phyloP scores from a whole-genome alignment of 257 asterid species.

The Solanum sejunctum region DNA sequence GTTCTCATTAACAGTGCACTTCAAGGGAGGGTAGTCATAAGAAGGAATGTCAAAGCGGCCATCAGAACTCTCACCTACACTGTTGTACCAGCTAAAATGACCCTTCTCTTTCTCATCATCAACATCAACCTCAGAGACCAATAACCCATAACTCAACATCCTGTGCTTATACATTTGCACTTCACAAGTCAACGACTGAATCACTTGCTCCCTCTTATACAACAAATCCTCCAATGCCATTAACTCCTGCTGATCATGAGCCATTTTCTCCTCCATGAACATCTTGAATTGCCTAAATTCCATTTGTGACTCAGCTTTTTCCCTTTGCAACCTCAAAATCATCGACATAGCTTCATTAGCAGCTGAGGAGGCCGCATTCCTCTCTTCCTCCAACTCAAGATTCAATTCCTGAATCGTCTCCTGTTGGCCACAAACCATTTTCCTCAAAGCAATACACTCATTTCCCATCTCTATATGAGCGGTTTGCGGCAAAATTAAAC shows the following conservation, averaged over 20 bases:
- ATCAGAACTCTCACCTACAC: slow-evolving; percentile 31
- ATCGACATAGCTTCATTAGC: slow-evolving; percentile 96
- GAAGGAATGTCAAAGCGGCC: slow-evolving; percentile 34
- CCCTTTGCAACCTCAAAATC: slow-evolving; percentile 92
- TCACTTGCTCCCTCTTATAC: slow-evolving; percentile 77
- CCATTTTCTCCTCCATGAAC: slow-evolving; percentile 85
- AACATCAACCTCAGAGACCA: slow-evolving; percentile 56
- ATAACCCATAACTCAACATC: slow-evolving; percentile 80
- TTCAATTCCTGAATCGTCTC: slow-evolving; percentile 53
- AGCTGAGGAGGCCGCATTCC: slow-evolving; percentile 88
- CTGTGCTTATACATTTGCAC: slow-evolving; percentile 67
- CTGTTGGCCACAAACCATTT: slow-evolving; percentile 72
- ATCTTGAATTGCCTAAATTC: slow-evolving; percentile 85
- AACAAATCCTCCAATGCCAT: slow-evolving; percentile 62
- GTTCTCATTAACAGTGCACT: slow-evolving; percentile 47
- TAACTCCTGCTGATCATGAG: slow-evolving; percentile 78
- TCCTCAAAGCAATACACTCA: slow-evolving; percentile 71
- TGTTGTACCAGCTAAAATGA: slow-evolving; percentile 24
- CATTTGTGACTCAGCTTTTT: slow-evolving; percentile 87
- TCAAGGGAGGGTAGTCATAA: slow-evolving; percentile 65
- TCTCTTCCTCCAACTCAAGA: slow-evolving; percentile 86
- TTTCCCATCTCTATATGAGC: slow-evolving; percentile 73
- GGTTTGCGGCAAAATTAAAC: slow-evolving; percentile 34
- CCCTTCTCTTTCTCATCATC: slow-evolving; percentile 30
- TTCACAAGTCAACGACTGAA: slow-evolving; percentile 70